Conservation (phyloP, 768 basidiomycete species). For the Guyanaporus albipodus region DNA sequence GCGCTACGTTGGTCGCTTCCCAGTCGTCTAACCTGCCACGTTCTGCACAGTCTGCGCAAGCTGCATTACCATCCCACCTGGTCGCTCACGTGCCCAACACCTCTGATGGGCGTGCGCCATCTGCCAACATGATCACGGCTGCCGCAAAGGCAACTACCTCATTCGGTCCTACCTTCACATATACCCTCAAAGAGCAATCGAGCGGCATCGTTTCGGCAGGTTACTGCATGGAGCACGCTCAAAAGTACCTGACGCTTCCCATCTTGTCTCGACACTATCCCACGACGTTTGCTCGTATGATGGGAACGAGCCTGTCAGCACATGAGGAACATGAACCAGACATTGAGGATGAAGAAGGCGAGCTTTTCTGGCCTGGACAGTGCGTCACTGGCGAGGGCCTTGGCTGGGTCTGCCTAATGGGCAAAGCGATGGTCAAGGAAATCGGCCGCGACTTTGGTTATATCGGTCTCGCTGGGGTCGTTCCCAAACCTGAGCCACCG, state of each 20-base stretch:
- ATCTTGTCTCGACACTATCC: slow-evolving; percentile 70
- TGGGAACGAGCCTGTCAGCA: slow-evolving; percentile 55
- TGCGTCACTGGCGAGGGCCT: slow-evolving; percentile 70
- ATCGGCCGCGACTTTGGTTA: slow-evolving; percentile 76
- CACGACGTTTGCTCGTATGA: slow-evolving; percentile 69
- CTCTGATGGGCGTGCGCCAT: slow-evolving; percentile 29
- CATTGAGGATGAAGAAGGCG: slow-evolving; percentile 81
- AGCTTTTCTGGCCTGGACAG: slow-evolving; percentile 82
- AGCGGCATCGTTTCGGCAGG: slow-evolving; percentile 40
- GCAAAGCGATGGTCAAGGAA: slow-evolving; percentile 82
- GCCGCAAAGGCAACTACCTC: slow-evolving; percentile 30
- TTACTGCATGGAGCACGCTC: slow-evolving; percentile 44
- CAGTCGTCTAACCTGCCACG: slow-evolving; percentile 27
- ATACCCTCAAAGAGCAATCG: slow-evolving; percentile 28
- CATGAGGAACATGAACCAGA: slow-evolving; percentile 77
- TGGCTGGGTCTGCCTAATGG: slow-evolving; percentile 85
- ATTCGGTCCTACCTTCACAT: slow-evolving; percentile 26
- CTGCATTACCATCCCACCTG: slow-evolving; percentile 41
- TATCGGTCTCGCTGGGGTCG: slow-evolving; percentile 64
- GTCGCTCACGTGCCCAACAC: slow-evolving; percentile 27
- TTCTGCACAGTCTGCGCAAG: slow-evolving; percentile 27
- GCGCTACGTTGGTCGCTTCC: slow-evolving; percentile 21
- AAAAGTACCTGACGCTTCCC: slow-evolving; percentile 58
- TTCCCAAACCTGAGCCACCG: slow-evolving; percentile 57
- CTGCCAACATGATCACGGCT: slow-evolving; percentile 27